A percentile compares a stretch with the other conserved stretches of the same genome.
Evolutionary conservation across 352 stramenopile species (phyloP).

Genomic region (Globisporangium apiculatum): DNA sequence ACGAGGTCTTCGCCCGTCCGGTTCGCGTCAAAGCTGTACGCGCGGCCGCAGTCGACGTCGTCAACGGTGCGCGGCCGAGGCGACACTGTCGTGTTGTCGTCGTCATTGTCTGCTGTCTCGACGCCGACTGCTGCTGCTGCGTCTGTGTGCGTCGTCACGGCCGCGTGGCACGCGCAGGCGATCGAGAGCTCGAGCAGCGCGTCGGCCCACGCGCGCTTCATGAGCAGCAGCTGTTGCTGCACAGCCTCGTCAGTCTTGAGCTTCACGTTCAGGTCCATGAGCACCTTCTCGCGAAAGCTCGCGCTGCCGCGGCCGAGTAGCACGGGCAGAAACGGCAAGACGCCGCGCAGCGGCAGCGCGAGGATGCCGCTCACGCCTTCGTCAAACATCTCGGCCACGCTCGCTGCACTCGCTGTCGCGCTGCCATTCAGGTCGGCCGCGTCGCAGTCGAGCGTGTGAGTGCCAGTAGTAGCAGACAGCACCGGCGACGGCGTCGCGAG

Average conservation of each 20-base stretch:
- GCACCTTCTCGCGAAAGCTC: conserved; percentile 59
- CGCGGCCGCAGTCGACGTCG: conserved; percentile 18
- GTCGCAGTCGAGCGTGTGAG: no score
- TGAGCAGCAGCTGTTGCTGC: conserved; percentile 68
- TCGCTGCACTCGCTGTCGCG: conserved; percentile 2
- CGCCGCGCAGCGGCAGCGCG: conserved; percentile 49
- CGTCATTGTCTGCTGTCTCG: not conserved
- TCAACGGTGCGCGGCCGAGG: not conserved
- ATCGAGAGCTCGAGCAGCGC: conserved; percentile 66
- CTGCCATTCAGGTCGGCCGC: not conserved
- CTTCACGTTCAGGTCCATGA: conserved; percentile 87
- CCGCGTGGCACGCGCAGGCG: conserved; percentile 32
- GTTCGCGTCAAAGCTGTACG: conserved; percentile 57
- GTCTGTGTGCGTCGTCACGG: not conserved
- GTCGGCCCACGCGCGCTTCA: conserved; percentile 72
- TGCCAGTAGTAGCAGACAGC: no score
- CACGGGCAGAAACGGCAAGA: conserved; percentile 67
- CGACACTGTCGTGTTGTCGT: not conserved
- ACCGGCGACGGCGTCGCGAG: conserved; percentile 2
- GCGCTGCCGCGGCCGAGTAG: conserved; percentile 46
- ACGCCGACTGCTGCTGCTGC: not conserved
- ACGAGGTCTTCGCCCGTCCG: conserved; percentile 79
- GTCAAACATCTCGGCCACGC: conserved; percentile 50
- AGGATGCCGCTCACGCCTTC: conserved; percentile 53
- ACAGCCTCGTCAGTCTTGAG: conserved; percentile 69